Evolutionary conservation across 257 asterid genomes (phyloP).

Genomic region (Plantago major): DNA sequence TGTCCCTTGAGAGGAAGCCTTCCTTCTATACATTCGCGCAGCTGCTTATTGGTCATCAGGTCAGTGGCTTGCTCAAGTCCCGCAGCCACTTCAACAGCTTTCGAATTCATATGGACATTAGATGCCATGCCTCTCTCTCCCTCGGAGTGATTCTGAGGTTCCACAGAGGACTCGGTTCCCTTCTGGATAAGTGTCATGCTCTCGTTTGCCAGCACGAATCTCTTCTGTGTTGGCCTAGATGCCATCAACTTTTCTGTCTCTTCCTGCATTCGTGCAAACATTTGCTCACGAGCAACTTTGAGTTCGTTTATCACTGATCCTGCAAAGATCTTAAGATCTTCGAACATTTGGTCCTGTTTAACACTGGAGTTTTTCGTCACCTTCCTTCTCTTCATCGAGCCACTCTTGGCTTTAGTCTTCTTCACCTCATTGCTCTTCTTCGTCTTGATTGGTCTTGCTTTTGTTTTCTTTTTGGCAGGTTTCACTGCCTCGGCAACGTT

Average conservation of each 20-base stretch:
- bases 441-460: conserved; percentile 4
- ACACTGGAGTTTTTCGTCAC: conserved; percentile 3
- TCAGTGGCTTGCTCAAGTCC: too few relatives aligned
- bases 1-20: conserved; percentile 15
- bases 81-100: too few relatives aligned
- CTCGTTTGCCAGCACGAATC: conserved; percentile 11
- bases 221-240: conserved; percentile 17
- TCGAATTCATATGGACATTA: too few relatives aligned
- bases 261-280: conserved; percentile 42
- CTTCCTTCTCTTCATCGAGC: background rate
- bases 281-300: conserved; percentile 32
- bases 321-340: conserved; percentile 40
- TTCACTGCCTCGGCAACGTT: background rate
- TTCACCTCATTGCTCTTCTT: conserved; percentile 1
- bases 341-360: conserved; percentile 18
- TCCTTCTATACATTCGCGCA: background rate
- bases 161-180: conserved; percentile 14
- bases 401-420: conserved; percentile 10
- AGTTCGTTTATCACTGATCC: conserved; percentile 44
- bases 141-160: conserved; percentile 3
- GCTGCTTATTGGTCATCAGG: too few relatives aligned
- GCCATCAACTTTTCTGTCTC: conserved; percentile 31
- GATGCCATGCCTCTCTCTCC: too few relatives aligned
- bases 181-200: conserved; percentile 1
- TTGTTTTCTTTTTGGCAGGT: conserved; percentile 17